Conservation (phyloP, 371 early-diverging fungal species). For the Apophysomyces elegans region DNA sequence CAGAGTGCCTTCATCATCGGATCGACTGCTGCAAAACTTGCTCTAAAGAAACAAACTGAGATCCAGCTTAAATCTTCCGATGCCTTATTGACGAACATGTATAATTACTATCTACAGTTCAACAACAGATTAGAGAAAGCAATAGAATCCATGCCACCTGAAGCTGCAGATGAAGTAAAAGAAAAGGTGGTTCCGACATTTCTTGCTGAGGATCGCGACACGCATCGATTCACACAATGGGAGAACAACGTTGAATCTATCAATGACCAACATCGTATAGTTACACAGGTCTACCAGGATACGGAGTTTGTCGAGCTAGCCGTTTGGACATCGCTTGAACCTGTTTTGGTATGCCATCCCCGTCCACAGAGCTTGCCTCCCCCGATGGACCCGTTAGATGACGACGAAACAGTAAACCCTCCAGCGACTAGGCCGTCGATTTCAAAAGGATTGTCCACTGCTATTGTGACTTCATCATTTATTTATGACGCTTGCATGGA, state of each 20-base stretch:
- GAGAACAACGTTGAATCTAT: conserved; percentile 36
- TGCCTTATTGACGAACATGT: conserved; percentile 30
- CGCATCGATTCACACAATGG: conserved; percentile 30
- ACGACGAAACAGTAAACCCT: conserved; percentile 12
- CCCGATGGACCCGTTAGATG: conserved; percentile 27
- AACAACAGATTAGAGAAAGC: conserved; percentile 3
- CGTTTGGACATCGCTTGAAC: conserved; percentile 20
- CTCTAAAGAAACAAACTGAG: conserved; percentile 20
- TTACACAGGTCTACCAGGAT: conserved; percentile 39
- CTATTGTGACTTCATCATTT: conserved; percentile 57
- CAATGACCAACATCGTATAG: conserved; percentile 26
- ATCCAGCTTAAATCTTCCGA: conserved; percentile 29
- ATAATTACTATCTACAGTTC: conserved; percentile 33
- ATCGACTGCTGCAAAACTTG: conserved; percentile 18
- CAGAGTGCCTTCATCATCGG: conserved; percentile 30
- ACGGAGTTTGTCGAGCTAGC: conserved; percentile 29
- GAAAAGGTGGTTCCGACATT: conserved; percentile 28
- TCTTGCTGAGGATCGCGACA: conserved; percentile 22
- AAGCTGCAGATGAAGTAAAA: conserved; percentile 12
- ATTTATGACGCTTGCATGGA: conserved; percentile 65
- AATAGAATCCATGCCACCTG: conserved; percentile 5
- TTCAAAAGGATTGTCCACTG: conserved; percentile 24
- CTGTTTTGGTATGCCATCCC: conserved; percentile 12
- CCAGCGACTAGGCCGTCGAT: background rate
- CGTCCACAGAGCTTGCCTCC: background rate